Evolutionary conservation across 2,329 filamentous ascomycete genomes (phyloP), one percentile per base, ranked within the genome.

Genomic region (Amauroascus niger): DNA sequence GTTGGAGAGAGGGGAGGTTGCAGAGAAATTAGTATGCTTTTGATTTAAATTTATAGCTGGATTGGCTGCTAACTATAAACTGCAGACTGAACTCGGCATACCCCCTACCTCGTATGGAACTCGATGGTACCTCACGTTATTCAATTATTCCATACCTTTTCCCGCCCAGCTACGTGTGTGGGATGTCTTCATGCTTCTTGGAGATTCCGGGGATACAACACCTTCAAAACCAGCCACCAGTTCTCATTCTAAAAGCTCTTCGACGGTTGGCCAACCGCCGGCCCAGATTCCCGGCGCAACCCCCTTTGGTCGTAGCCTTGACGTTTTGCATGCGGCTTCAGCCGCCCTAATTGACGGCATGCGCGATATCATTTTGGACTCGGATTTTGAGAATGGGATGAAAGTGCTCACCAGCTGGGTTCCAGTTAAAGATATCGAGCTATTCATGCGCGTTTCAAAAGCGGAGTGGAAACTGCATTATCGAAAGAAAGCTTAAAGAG

Each of bases 331-430:
- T 69, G 91, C 93, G 9, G 86, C 89, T 5, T 87, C 86, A 57
- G 87, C 90, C 2, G 91, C 93, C 1, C 77, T 98, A 26, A 90
- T 97, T 46, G 88, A 95, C 67, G 90, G 88, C 16, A 87, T 93
- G 60, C 79, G 88, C 35, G 88, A 95, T 58, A 88, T 95, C 49
- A 76, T 98, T 30, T 75, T 96, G 5, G 89, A 94, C 63, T 88
- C 87, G 16, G 93, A 98, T 67, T 98, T 97, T 69, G 93, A 98
- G 68, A 95, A 94, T 64, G 87, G 87, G 45, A 98, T 98, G 93
- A 97, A 96, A 73, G 86, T 90, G 6, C 76, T 98, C 58, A 97
- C 93, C 28, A 89, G 86, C 54, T 95, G 88, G 82, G 85, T 97
- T 43, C 89, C 91, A 18, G 85, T 98, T 67, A 88, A 88, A 70